Evolutionary conservation across 257 asterid species (phyloP).

Genomic region (Coffea eugenioides): DNA sequence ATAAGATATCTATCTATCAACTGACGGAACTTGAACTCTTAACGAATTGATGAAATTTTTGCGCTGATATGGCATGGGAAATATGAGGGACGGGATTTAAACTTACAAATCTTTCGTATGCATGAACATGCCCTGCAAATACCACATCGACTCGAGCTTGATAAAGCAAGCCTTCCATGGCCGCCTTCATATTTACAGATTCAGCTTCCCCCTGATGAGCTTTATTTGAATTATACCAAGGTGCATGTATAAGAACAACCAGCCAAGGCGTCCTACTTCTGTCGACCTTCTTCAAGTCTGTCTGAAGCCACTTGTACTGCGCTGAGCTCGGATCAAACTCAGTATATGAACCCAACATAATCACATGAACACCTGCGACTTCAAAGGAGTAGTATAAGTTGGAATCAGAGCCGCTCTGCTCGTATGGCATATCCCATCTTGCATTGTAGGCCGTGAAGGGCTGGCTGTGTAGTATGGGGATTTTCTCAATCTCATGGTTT

Average conservation of each 20-base stretch:
- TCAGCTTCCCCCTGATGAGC: constrained; percentile 82
- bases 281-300: constrained; percentile 49
- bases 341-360: constrained; percentile 85
- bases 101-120: constrained; percentile 90
- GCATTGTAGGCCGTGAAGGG: constrained; percentile 65
- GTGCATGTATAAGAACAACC: constrained; percentile 62
- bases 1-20: not conserved
- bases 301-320: constrained; percentile 63
- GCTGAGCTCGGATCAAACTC: constrained; percentile 56
- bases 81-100: not conserved
- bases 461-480: constrained; percentile 25
- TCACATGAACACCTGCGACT: constrained; percentile 61
- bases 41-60: not conserved
- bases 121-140: constrained; percentile 91
- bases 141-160: constrained; percentile 61
- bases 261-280: constrained; percentile 78
- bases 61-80: too few relatives aligned
- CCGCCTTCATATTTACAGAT: constrained; percentile 51
- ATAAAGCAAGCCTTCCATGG: constrained; percentile 67
- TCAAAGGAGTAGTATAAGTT: constrained; percentile 81
- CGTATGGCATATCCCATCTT: constrained; percentile 83
- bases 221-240: constrained; percentile 77
- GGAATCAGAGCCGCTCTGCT: constrained; percentile 69
- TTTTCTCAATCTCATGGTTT: constrained; percentile 75
- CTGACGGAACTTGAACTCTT: not conserved